phyloP scores from a whole-genome alignment of 805 yeast genomes.

The Saturnispora mendoncae region DNA sequence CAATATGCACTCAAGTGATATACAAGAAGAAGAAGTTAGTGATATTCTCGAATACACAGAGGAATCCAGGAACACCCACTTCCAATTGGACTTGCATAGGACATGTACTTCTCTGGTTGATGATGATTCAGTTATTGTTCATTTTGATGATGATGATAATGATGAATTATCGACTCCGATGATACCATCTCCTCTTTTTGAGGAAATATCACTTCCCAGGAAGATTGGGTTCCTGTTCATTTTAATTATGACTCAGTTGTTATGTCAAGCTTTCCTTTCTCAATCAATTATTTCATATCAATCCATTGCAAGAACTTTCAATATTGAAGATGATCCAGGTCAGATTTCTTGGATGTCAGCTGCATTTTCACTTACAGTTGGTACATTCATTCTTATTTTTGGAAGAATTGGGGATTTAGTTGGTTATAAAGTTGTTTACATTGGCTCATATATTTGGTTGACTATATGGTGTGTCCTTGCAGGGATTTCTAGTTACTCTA shows the following conservation, averaged over 20 bases:
- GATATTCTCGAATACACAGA: no score
- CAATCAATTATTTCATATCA: conserved; percentile 25
- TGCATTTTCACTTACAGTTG: conserved; percentile 60
- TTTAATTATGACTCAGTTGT: conserved; percentile 26
- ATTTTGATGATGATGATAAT: not conserved
- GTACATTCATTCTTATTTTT: conserved; percentile 59
- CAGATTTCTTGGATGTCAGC: conserved; percentile 61
- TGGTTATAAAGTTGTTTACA: conserved; percentile 49
- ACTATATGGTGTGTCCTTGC: conserved; percentile 50
- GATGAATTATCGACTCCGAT: not conserved
- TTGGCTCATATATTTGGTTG: conserved; percentile 49
- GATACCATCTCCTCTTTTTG: conserved; percentile 13
- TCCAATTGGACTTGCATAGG: not conserved
- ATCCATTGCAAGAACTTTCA: conserved; percentile 26
- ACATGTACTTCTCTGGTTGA: not conserved
- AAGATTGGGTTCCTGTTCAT: conserved; percentile 14
- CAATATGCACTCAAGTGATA: no score
- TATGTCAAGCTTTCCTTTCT: conserved; percentile 32
- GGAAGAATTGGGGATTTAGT: conserved; percentile 68
- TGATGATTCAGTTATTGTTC: not conserved
- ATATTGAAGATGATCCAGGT: conserved; percentile 22
- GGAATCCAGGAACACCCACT: no score
- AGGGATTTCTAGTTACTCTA: conserved; percentile 47
- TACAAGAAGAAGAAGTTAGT: no score
- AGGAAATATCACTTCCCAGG: conserved; percentile 15